phyloP scores from a whole-genome alignment of 305 asterid genomes.

The Rubia balearica region DNA sequence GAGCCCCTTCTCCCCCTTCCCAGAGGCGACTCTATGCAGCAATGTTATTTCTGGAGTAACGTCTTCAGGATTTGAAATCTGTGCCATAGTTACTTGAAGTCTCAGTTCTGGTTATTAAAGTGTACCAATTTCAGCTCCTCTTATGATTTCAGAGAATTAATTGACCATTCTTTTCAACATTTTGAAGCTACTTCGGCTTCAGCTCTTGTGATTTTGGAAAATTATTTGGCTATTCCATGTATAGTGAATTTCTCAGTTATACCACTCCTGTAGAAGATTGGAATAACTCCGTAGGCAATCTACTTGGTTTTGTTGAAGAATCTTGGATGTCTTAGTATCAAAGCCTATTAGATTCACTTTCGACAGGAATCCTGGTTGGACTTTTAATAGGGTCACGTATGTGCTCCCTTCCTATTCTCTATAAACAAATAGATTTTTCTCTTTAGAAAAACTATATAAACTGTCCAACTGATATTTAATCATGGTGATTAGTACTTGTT shows the following conservation, averaged over 20 bases:
- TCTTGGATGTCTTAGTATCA: background rate
- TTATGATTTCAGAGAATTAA: too few species aligned
- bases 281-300: background rate
- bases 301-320: background rate
- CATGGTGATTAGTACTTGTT: background rate
- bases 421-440: too few species aligned
- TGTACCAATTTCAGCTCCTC: too few species aligned
- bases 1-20: background rate
- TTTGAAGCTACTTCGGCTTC: too few species aligned
- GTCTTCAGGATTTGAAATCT: background rate
- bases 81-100: background rate
- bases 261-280: background rate
- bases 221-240: background rate
- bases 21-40: too few species aligned
- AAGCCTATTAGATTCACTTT: background rate
- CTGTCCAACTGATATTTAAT: too few species aligned
- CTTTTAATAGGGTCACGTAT: constrained; percentile 23
- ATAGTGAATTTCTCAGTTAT: too few species aligned
- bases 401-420: constrained; percentile 2
- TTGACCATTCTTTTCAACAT: too few species aligned
- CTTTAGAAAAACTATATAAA: too few species aligned
- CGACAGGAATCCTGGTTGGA: constrained; percentile 24
- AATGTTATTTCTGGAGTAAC: too few species aligned
- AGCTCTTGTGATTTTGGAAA: background rate
- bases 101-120: too few species aligned